A percentile compares a stretch with the other conserved stretches of the same genome.
These are phyloP conservation scores for Globisporangium paroecandrum DNA, from an alignment of 352 stramenopile genomes.

Conservation along the genomic window DNA sequence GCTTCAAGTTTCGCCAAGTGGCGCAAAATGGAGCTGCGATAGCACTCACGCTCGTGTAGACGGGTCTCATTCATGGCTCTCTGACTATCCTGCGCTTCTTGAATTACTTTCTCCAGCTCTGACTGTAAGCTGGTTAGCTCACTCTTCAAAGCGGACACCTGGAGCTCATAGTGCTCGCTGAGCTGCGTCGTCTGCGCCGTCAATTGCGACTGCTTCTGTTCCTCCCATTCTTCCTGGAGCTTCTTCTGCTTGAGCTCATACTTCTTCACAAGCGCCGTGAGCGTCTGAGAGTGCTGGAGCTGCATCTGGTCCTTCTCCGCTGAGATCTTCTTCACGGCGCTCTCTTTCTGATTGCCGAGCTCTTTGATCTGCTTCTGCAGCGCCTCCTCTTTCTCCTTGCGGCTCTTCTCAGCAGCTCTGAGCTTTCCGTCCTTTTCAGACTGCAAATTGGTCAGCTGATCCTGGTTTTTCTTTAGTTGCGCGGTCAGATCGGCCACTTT, in stretches of 20 bases:
- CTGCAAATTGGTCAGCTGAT: conserved; percentile 26
- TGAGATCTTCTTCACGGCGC: conserved; percentile 23
- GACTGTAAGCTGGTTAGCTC: conserved; percentile 19
- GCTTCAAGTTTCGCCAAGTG: neutral
- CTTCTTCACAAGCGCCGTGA: conserved; percentile 20
- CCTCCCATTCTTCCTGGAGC: conserved; percentile 21
- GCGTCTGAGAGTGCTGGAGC: conserved; percentile 19
- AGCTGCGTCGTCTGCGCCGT: conserved; percentile 19
- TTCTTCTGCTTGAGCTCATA: conserved; percentile 13
- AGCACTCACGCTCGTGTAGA: conserved; percentile 9
- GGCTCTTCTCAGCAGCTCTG: conserved; percentile 24
- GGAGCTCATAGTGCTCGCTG: conserved; percentile 24
- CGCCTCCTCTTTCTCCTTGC: conserved; percentile 44
- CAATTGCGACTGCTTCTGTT: conserved; percentile 21
- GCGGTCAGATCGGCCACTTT: conserved; percentile 20
- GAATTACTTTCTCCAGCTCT: neutral
- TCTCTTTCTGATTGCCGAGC: conserved; percentile 28
- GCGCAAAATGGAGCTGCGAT: conserved; percentile 8
- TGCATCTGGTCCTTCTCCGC: conserved; percentile 26
- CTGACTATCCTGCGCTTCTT: conserved; percentile 8
- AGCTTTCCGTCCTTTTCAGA: conserved; percentile 29
- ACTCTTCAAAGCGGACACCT: conserved; percentile 20
- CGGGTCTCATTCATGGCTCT: conserved; percentile 21
- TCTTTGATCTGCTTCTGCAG: conserved; percentile 38
- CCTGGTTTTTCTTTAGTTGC: conserved; percentile 24